These are phyloP conservation scores for Sinapis alba DNA, from an alignment of 441 rosid species.

Conservation along the genomic window DNA sequence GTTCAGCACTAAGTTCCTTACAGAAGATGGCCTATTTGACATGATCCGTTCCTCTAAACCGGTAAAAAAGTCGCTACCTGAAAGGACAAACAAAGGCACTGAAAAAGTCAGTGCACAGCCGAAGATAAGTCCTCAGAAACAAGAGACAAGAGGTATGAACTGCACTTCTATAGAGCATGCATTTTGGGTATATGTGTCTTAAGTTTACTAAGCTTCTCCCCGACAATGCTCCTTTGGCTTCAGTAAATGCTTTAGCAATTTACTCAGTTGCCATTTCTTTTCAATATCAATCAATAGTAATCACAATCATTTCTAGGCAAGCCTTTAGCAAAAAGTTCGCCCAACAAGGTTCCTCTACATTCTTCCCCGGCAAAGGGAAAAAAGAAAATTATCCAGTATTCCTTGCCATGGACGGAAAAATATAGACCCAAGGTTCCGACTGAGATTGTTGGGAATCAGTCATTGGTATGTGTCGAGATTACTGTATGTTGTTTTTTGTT, in stretches of 20 bases:
- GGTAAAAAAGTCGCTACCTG: conserved; percentile 45
- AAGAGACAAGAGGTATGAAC: conserved; percentile 57
- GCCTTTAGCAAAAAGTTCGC: conserved; percentile 34
- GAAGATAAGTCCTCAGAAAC: conserved; percentile 64
- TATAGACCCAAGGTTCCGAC: conserved; percentile 81
- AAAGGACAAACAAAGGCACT: conserved; percentile 45
- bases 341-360: conserved; percentile 39
- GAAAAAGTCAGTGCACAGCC: conserved; percentile 46
- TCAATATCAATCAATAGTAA: conserved; percentile 16
- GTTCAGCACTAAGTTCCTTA: conserved; percentile 73
- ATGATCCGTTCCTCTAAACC: conserved; percentile 68
- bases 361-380: conserved; percentile 52
- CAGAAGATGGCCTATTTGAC: conserved; percentile 93
- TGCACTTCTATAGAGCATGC: conserved; percentile 20
- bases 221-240: not conserved
- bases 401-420: conserved; percentile 85
- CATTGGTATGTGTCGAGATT: conserved; percentile 55
- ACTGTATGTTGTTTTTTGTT: conserved; percentile 13
- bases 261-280: conserved; percentile 1
- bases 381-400: conserved; percentile 47
- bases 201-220: not conserved
- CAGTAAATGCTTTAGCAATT: not conserved
- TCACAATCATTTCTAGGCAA: conserved; percentile 39
- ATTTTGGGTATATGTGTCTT: conserved; percentile 18
- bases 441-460: conserved; percentile 89